Evolutionary conservation across 2,329 filamentous ascomycete genomes (phyloP).

Genomic region (Stagonosporopsis tanaceti): DNA sequence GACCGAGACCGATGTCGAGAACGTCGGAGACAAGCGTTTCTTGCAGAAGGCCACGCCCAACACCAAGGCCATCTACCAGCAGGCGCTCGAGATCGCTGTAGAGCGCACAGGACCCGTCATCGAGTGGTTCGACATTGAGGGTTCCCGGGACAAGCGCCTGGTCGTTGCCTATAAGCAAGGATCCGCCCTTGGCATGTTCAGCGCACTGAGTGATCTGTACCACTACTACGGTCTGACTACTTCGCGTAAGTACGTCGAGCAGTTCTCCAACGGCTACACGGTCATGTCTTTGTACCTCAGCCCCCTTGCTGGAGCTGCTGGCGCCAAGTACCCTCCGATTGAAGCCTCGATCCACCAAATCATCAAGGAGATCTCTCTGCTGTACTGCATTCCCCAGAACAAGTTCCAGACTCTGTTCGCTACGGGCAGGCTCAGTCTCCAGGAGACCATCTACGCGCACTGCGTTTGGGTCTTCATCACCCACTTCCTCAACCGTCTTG

Average conservation of each 20-base stretch:
- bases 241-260: constrained; percentile 94
- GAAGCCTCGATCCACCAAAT: constrained; percentile 98
- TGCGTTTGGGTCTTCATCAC: constrained; percentile 98
- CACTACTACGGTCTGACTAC: constrained; percentile 98
- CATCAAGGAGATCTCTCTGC: constrained; percentile 95
- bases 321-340: constrained; percentile 74
- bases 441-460: constrained; percentile 97
- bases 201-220: constrained; percentile 92
- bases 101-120: constrained; percentile 91
- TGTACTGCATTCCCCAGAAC: constrained; percentile 98
- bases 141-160: constrained; percentile 87
- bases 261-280: constrained; percentile 98
- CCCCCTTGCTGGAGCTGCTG: constrained; percentile 61
- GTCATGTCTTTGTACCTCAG: constrained; percentile 96
- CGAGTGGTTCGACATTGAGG: constrained; percentile 96
- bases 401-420: constrained; percentile 92
- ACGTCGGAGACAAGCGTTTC: constrained; percentile 93
- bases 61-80: constrained; percentile 94
- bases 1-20: constrained; percentile 85
- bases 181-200: constrained; percentile 92
- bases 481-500: constrained; percentile 96
- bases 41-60: constrained; percentile 94
- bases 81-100: constrained; percentile 88
- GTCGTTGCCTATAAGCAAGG: constrained; percentile 94
- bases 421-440: constrained; percentile 83